These are phyloP conservation scores for Mortierella alpina DNA, from an alignment of 192 early-diverging fungal genomes.

Conservation along the genomic window DNA sequence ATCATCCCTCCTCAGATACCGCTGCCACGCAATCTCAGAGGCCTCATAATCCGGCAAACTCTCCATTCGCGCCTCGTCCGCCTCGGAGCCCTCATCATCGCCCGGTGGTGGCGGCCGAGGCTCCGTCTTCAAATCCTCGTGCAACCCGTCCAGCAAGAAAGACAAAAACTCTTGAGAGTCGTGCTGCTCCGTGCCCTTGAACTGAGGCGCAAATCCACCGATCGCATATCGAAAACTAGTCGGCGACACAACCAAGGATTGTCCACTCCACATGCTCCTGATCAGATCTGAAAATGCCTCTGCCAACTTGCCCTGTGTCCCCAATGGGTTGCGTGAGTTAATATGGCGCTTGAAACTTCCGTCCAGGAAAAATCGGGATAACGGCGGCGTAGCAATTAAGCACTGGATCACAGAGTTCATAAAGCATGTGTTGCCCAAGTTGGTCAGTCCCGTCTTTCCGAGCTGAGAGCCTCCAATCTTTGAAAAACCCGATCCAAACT, in stretches of 20 bases:
- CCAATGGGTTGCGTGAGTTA: constrained; percentile 75
- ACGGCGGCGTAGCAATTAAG: constrained; percentile 74
- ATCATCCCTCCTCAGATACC: constrained; percentile 78
- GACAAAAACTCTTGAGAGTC: constrained; percentile 97
- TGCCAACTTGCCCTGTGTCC: constrained; percentile 77
- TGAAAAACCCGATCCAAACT: constrained; percentile 46
- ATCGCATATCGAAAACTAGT: constrained; percentile 81
- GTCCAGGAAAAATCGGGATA: constrained; percentile 78
- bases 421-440: constrained; percentile 88
- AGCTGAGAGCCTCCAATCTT: constrained; percentile 62
- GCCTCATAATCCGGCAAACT: constrained; percentile 69
- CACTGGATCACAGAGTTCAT: constrained; percentile 90
- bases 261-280: constrained; percentile 83
- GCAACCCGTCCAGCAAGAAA: constrained; percentile 89
- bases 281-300: constrained; percentile 84
- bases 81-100: constrained; percentile 55
- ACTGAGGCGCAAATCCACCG: constrained; percentile 81
- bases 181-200: constrained; percentile 91
- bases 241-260: constrained; percentile 83
- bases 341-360: constrained; percentile 72
- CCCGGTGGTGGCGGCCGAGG: constrained; percentile 49
- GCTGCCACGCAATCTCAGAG: constrained; percentile 76
- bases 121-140: constrained; percentile 90
- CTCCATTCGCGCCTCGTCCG: constrained; percentile 73
- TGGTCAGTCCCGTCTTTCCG: constrained; percentile 79